These are phyloP conservation scores for Purpureocillium lavendulum DNA, from an alignment of 2,329 filamentous ascomycete genomes.

Conservation along the genomic window DNA sequence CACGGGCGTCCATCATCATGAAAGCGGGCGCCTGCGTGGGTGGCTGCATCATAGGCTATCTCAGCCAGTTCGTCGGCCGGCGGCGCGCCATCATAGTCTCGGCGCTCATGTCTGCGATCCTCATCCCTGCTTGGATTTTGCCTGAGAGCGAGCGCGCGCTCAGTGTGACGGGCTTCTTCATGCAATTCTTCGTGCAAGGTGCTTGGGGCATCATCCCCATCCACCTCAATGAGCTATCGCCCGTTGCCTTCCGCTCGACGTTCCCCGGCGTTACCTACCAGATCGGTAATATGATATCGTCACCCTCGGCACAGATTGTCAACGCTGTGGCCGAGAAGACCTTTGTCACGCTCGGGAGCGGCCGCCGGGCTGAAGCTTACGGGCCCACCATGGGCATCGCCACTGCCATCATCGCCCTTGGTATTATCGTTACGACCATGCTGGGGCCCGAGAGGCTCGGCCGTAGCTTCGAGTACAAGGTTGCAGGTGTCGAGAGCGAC, in stretches of 20 bases:
- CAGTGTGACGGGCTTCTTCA: conserved; percentile 58
- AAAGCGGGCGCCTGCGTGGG: conserved; percentile 70
- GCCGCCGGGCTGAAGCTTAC: conserved; percentile 57
- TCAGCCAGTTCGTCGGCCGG: conserved; percentile 67
- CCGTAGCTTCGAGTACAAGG: conserved; percentile 57
- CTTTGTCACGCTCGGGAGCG: conserved; percentile 43
- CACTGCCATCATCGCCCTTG: conserved; percentile 66
- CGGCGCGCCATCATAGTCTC: conserved; percentile 58
- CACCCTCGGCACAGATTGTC: conserved; percentile 67
- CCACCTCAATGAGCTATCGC: conserved; percentile 66
- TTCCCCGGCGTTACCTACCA: conserved; percentile 68
- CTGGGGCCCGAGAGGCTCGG: conserved; percentile 70
- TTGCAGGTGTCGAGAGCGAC: conserved; percentile 25
- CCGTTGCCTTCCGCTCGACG: conserved; percentile 59
- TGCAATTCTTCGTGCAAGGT: conserved; percentile 60
- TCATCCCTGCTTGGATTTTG: conserved; percentile 66
- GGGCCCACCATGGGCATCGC: conserved; percentile 69
- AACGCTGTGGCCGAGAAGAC: conserved; percentile 62
- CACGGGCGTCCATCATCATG: conserved; percentile 72
- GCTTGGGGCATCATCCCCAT: conserved; percentile 63
- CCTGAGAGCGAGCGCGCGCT: conserved; percentile 50
- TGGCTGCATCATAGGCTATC: conserved; percentile 64
- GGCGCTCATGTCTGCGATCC: conserved; percentile 46
- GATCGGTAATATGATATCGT: conserved; percentile 66
- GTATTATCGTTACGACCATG: conserved; percentile 59